These are phyloP conservation scores for Wickerhamiella siamensis DNA, from an alignment of 805 yeast species.

Conservation along the genomic window DNA sequence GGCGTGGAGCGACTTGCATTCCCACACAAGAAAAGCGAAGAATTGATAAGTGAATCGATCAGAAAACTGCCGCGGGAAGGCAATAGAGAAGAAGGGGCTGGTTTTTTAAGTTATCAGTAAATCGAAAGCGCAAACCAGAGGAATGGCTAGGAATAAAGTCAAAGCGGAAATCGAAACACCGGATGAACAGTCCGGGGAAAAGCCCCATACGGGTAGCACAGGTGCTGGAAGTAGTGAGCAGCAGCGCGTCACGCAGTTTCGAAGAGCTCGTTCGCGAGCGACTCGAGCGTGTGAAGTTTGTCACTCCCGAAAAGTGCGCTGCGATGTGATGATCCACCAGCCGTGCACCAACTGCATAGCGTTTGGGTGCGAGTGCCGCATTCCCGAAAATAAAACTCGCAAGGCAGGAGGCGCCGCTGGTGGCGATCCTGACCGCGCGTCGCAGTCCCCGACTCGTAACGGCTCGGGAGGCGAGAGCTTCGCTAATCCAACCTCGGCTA, in stretches of 20 bases:
- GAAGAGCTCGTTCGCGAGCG: constrained; percentile 38
- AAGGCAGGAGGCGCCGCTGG: constrained; percentile 5
- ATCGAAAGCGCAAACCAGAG: too few relatives aligned
- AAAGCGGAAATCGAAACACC: too few relatives aligned
- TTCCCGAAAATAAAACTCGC: constrained; percentile 33
- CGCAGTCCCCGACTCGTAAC: background rate
- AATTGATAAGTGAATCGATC: too few relatives aligned
- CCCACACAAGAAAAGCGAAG: too few relatives aligned
- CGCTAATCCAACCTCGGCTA: background rate
- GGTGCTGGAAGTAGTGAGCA: too few relatives aligned
- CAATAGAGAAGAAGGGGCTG: too few relatives aligned
- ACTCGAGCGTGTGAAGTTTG: constrained; percentile 67
- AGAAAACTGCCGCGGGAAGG: too few relatives aligned
- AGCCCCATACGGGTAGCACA: too few relatives aligned
- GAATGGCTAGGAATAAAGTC: too few relatives aligned
- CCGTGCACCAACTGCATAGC: constrained; percentile 62
- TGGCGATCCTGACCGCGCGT: constrained; percentile 2
- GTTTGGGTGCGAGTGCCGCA: constrained; percentile 54
- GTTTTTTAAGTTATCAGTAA: too few relatives aligned
- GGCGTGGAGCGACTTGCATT: too few relatives aligned
- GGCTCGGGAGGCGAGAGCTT: background rate
- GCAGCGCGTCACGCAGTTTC: constrained; percentile 3
- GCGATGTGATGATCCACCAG: constrained; percentile 36
- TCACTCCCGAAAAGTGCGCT: constrained; percentile 63
- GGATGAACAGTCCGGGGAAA: too few relatives aligned